Conservation (phyloP, 495 filamentous ascomycete species). For the Aspergillus hancockii region DNA sequence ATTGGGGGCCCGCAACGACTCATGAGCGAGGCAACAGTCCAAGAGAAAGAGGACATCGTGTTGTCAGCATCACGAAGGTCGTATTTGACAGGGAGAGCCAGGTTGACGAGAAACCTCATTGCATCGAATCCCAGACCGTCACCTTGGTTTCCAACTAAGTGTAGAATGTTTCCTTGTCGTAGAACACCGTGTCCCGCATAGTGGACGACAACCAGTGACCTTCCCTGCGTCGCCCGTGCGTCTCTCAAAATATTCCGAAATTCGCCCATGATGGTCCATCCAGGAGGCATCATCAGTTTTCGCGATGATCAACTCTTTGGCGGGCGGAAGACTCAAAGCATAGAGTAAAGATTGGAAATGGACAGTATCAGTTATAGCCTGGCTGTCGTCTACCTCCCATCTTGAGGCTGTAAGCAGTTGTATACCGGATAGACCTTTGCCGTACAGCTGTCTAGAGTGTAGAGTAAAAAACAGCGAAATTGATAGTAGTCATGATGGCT, state of each 20-base stretch:
- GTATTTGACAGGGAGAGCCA: background rate
- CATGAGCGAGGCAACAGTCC: constrained; percentile 1
- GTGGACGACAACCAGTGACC: constrained; percentile 2
- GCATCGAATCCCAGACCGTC: background rate
- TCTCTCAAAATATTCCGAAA: background rate
- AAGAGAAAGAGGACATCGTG: constrained; percentile 8
- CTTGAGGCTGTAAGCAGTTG: too few species aligned
- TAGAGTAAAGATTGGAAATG: constrained; percentile 1
- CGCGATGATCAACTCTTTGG: background rate
- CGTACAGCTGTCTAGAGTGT: too few species aligned
- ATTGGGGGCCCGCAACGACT: background rate
- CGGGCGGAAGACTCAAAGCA: background rate
- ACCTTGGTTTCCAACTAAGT: background rate
- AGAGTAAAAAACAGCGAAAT: too few species aligned
- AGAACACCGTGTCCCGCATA: constrained; percentile 3
- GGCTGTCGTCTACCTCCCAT: constrained; percentile 7
- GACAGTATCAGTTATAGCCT: background rate
- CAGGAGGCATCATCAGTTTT: background rate
- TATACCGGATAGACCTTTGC: too few species aligned
- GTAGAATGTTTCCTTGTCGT: background rate
- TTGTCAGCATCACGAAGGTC: constrained; percentile 1
- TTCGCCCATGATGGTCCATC: constrained; percentile 1
- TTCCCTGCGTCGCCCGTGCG: background rate
- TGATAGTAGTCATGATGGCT: too few species aligned
- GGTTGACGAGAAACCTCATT: background rate